phyloP scores from a whole-genome alignment of 306 rosid genomes.

The Fagus crenata region DNA sequence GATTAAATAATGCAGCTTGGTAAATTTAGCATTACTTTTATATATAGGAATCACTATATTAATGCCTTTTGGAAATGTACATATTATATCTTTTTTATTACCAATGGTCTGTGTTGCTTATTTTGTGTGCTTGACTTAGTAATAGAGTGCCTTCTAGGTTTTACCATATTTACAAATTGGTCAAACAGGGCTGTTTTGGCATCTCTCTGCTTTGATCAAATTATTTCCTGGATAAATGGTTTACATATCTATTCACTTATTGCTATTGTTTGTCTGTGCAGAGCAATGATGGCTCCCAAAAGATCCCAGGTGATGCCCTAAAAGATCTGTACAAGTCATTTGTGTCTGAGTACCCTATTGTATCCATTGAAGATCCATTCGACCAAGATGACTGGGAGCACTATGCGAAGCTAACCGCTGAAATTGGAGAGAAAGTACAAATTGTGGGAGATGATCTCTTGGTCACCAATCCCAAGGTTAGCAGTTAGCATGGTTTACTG shows the following conservation, averaged over 20 bases:
- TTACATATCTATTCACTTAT: neutral
- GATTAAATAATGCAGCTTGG: too few species aligned
- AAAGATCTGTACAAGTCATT: slow-evolving; percentile 93
- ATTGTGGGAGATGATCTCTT: slow-evolving; percentile 98
- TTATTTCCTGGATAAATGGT: neutral
- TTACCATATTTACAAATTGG: neutral
- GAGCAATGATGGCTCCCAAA: slow-evolving; percentile 82
- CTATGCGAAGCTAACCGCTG: slow-evolving; percentile 77
- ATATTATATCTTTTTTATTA: neutral
- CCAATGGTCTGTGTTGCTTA: neutral
- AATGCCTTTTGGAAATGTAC: neutral
- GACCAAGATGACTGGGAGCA: slow-evolving; percentile 99
- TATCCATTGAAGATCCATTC: slow-evolving; percentile 94
- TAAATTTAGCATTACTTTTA: too few species aligned
- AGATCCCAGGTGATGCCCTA: slow-evolving; percentile 76
- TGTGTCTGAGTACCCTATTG: slow-evolving; percentile 85
- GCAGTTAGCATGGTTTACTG: slow-evolving; percentile 10
- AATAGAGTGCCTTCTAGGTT: neutral
- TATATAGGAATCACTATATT: neutral
- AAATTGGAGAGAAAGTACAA: slow-evolving; percentile 77
- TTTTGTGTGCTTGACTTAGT: slow-evolving; percentile 3
- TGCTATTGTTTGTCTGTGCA: slow-evolving; percentile 36
- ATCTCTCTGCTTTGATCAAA: neutral
- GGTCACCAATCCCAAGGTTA: slow-evolving; percentile 97
- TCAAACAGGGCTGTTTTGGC: neutral